Percentiles rank a stretch among this genome's conserved stretches.
Evolutionary conservation across 306 rosid genomes (phyloP).

Genomic region (Glycine latifolia): DNA sequence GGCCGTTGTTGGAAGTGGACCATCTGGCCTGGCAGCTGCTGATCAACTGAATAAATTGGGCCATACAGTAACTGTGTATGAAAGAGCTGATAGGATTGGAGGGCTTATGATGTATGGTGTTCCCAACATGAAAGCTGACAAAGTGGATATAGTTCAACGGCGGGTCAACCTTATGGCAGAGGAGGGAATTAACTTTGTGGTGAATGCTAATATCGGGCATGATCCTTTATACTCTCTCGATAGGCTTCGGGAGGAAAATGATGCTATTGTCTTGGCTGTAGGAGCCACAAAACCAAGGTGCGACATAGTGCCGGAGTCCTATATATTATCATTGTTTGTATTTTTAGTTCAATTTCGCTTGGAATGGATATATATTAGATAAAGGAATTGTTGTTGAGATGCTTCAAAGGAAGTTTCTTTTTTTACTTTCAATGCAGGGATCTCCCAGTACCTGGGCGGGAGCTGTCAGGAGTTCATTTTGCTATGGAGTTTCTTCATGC

Average conservation of each 20-base stretch:
- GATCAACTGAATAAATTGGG: conserved; percentile 95
- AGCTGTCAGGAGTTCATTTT: conserved; percentile 66
- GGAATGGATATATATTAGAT: neutral
- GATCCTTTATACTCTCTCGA: conserved; percentile 49
- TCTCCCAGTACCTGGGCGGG: conserved; percentile 28
- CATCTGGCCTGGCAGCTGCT: conserved; percentile 97
- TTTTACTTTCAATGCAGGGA: conserved; percentile 10
- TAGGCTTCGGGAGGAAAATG: conserved; percentile 20
- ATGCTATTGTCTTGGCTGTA: conserved; percentile 70
- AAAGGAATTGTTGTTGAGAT: neutral
- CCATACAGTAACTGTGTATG: conserved; percentile 63
- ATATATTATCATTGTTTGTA: neutral
- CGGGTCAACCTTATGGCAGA: conserved; percentile 89
- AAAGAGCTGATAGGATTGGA: conserved; percentile 26
- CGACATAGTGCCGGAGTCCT: conserved; percentile 10
- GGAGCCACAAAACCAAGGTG: conserved; percentile 99
- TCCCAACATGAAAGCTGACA: conserved; percentile 94
- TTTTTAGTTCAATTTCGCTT: conserved; percentile 24
- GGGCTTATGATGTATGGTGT: conserved; percentile 79
- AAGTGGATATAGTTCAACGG: conserved; percentile 79
- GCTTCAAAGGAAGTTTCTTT: neutral
- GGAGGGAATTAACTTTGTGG: conserved; percentile 84
- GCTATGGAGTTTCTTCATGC: conserved; percentile 98
- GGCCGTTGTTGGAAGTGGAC: conserved; percentile 95
- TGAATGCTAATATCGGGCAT: conserved; percentile 79